phyloP scores from a whole-genome alignment of 2,329 filamentous ascomycete genomes.

The Aspergillus pseudonomiae region DNA sequence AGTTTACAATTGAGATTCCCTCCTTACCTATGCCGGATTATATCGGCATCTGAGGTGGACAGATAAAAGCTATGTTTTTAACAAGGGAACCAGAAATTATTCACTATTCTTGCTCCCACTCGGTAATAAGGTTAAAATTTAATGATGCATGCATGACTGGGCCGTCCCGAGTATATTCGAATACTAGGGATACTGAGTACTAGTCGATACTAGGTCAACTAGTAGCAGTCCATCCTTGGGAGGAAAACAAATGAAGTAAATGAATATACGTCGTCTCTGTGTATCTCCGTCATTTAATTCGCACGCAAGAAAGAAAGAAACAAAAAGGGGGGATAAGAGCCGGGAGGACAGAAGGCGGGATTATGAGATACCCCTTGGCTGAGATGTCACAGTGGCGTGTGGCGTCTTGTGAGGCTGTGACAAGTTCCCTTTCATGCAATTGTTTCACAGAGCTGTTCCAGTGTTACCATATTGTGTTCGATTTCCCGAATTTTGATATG shows the following conservation, averaged over 20 bases:
- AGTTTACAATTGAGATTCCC: not conserved
- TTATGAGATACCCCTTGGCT: not conserved
- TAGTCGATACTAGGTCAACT: not conserved
- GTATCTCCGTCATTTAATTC: not conserved
- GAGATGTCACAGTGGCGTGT: not conserved
- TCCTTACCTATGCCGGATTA: not conserved
- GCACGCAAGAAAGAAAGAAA: not conserved
- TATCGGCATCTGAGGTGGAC: not conserved
- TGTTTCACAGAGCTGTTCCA: not conserved
- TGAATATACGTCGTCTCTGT: not conserved
- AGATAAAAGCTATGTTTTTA: not conserved
- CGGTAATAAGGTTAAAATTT: not conserved
- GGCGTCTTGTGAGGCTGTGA: not conserved
- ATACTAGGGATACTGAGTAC: not conserved
- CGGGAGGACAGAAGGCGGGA: no score
- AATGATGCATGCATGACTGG: not conserved
- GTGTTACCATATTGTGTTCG: not conserved
- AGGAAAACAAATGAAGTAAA: not conserved
- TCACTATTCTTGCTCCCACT: not conserved
- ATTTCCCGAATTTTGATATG: not conserved
- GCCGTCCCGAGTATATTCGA: not conserved
- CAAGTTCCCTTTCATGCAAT: not conserved
- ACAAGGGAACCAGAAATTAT: not conserved
- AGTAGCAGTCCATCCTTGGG: not conserved
- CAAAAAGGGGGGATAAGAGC: no score